These are phyloP conservation scores for Margaritispora aquatica DNA, from an alignment of 495 filamentous ascomycete species.

Conservation along the genomic window DNA sequence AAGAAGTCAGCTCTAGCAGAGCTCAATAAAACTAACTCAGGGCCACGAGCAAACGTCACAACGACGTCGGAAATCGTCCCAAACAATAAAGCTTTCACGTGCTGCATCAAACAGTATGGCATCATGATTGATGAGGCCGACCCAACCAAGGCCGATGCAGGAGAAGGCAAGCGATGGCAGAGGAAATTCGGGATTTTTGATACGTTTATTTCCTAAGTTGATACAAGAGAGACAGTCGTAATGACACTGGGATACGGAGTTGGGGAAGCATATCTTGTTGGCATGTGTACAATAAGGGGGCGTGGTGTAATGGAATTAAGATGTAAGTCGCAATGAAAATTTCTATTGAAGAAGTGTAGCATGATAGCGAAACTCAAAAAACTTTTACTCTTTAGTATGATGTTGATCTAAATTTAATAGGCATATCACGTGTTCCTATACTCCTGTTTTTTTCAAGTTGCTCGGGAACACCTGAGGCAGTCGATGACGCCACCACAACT, in stretches of 20 bases:
- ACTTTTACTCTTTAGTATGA: too few species aligned
- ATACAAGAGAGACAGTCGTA: background rate
- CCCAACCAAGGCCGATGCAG: constrained; percentile 26
- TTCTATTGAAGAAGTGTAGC: too few species aligned
- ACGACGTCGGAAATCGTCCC: constrained; percentile 8
- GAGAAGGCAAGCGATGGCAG: constrained; percentile 35
- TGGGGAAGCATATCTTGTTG: background rate
- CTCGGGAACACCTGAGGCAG: too few species aligned
- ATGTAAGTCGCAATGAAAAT: too few species aligned
- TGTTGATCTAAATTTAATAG: too few species aligned
- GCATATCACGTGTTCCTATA: too few species aligned
- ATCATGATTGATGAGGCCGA: constrained; percentile 28
- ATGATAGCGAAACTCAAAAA: too few species aligned
- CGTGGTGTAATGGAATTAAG: too few species aligned
- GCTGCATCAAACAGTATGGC: constrained; percentile 59
- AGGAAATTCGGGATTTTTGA: constrained; percentile 49
- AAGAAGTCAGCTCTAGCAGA: constrained; percentile 12
- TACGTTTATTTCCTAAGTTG: constrained; percentile 23
- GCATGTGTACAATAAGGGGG: too few species aligned
- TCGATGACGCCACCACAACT: too few species aligned
- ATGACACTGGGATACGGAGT: background rate
- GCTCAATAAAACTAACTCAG: constrained; percentile 23
- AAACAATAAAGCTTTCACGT: constrained; percentile 48
- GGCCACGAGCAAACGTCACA: background rate
- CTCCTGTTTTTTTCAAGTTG: too few species aligned